A percentile compares a stretch with the other conserved stretches of the same genome.
phyloP scores from a whole-genome alignment of 148 eudicot species.

The Diospyros lotus region DNA sequence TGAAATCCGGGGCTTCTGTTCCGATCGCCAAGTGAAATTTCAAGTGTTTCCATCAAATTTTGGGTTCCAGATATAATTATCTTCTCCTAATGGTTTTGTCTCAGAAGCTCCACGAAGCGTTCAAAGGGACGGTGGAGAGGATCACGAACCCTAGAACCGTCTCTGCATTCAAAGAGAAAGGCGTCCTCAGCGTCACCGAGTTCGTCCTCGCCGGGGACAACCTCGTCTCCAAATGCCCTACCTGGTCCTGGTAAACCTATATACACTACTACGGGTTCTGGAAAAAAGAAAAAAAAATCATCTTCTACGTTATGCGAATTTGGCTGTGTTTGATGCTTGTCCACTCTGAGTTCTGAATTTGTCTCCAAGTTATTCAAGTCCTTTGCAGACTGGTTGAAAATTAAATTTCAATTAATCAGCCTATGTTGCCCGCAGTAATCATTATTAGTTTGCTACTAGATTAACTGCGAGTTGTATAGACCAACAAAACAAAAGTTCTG shows the following conservation, averaged over 20 bases:
- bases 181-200: conserved; percentile 82
- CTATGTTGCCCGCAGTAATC: not conserved
- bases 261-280: not conserved
- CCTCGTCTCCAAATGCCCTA: conserved; percentile 95
- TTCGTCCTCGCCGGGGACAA: conserved; percentile 90
- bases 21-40: not conserved
- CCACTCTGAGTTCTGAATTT: not conserved
- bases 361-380: not conserved
- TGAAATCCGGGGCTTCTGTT: not conserved
- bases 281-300: not conserved
- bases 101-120: conserved; percentile 81
- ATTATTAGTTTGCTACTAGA: too few species aligned
- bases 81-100: conserved; percentile 51
- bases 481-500: too few species aligned
- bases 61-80: not conserved
- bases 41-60: not conserved
- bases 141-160: conserved; percentile 81
- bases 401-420: not conserved
- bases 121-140: conserved; percentile 87
- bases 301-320: not conserved
- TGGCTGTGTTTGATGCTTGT: not conserved
- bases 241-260: conserved; percentile 86
- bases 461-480: too few species aligned
- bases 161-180: conserved; percentile 94
- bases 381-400: not conserved